Conservation (phyloP, 257 asterid genomes). For the Solanum dulcamara region DNA sequence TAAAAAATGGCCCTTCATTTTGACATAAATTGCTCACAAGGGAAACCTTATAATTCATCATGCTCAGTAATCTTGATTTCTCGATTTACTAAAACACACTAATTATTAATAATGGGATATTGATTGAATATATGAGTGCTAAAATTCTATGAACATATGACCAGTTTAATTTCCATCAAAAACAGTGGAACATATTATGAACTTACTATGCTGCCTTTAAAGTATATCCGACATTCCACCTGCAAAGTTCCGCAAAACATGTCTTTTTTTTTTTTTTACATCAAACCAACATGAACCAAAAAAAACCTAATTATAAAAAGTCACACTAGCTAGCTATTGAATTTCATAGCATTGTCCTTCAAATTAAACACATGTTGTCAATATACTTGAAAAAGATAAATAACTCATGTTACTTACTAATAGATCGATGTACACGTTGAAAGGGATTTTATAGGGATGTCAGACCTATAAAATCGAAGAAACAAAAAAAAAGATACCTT, state of each 20-base stretch:
- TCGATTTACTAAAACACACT: background rate
- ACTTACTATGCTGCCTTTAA: background rate
- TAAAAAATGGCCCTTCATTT: background rate
- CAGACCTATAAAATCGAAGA: background rate
- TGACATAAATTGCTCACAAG: background rate
- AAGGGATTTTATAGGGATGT: background rate
- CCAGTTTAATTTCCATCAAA: background rate
- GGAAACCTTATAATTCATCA: background rate
- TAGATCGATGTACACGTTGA: background rate
- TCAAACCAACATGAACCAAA: background rate
- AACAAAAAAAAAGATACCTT: background rate
- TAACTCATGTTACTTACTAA: background rate
- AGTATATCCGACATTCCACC: conserved; percentile 5
- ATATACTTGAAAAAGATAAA: background rate
- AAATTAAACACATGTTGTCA: background rate
- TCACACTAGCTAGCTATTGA: background rate
- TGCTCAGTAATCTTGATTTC: background rate
- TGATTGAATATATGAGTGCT: no score
- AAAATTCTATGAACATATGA: background rate
- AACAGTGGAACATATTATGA: background rate
- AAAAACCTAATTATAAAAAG: background rate
- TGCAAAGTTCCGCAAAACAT: conserved; percentile 6
- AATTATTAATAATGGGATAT: no score
- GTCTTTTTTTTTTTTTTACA: background rate
- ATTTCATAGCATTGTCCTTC: background rate